Conservation (phyloP, 768 basidiomycete species). For the Galerina marginata region DNA sequence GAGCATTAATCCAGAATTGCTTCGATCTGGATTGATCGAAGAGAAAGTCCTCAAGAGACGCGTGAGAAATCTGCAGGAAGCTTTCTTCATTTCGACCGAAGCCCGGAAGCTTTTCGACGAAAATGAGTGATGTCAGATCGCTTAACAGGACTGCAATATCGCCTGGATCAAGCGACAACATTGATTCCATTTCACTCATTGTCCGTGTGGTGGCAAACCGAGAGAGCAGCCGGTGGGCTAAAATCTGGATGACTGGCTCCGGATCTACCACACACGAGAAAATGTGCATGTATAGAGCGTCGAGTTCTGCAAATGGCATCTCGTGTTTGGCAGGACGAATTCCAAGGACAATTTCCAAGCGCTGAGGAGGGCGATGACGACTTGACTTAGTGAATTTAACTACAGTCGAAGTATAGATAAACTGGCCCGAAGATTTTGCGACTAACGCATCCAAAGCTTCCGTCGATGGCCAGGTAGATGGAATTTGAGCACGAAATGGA, state of each 20-base stretch:
- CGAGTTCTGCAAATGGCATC: conserved; percentile 13
- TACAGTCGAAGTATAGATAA: conserved; percentile 17
- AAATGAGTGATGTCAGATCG: background rate
- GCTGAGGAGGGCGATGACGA: background rate
- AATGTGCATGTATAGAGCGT: conserved; percentile 7
- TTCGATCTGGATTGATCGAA: too few species aligned
- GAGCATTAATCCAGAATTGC: too few species aligned
- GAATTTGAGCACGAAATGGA: background rate
- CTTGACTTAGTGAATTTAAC: conserved; percentile 6
- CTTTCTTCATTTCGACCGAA: too few species aligned
- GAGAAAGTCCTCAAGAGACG: too few species aligned
- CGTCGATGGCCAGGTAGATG: conserved; percentile 1
- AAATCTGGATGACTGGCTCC: too few species aligned
- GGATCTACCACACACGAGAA: background rate
- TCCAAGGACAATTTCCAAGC: conserved; percentile 2
- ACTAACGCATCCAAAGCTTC: background rate
- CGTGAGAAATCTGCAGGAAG: too few species aligned
- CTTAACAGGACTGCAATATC: background rate
- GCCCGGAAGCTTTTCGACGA: too few species aligned
- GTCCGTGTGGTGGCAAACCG: too few species aligned
- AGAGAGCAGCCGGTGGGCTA: too few species aligned
- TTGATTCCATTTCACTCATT: background rate
- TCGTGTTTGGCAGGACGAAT: background rate
- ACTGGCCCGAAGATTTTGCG: conserved; percentile 17
- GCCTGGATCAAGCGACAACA: background rate